Conservation (phyloP, 768 basidiomycete genomes). For the Imleria badia region DNA sequence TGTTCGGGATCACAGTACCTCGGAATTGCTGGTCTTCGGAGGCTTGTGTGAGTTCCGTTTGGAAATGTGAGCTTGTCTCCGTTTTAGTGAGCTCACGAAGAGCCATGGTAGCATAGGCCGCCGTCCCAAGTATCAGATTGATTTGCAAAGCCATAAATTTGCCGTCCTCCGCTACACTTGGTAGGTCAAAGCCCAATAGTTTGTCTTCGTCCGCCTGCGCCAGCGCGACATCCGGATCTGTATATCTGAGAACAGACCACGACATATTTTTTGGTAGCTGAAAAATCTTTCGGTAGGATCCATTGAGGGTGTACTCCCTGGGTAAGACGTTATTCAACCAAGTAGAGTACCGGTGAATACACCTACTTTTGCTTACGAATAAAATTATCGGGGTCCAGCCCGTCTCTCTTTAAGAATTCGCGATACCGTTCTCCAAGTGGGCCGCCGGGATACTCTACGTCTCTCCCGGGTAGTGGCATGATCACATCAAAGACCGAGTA, state of each 20-base stretch:
- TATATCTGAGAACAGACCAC: conserved; percentile 85
- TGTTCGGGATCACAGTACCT: conserved; percentile 38
- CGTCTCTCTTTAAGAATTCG: conserved; percentile 80
- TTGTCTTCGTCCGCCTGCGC: conserved; percentile 96
- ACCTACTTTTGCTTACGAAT: conserved; percentile 84
- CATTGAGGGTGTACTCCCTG: conserved; percentile 90
- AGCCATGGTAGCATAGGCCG: conserved; percentile 98
- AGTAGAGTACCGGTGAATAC: background rate
- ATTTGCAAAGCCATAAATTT: conserved; percentile 89
- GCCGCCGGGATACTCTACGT: conserved; percentile 91
- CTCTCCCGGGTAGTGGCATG: conserved; percentile 95
- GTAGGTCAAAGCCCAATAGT: conserved; percentile 77
- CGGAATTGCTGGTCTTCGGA: conserved; percentile 84
- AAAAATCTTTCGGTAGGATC: conserved; percentile 91
- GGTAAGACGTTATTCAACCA: conserved; percentile 8
- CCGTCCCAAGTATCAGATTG: conserved; percentile 79
- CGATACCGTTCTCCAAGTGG: conserved; percentile 82
- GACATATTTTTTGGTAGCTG: conserved; percentile 80
- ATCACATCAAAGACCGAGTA: conserved; percentile 93
- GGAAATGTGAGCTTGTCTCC: conserved; percentile 91
- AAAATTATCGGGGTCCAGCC: conserved; percentile 88
- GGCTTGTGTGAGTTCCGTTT: conserved; percentile 71
- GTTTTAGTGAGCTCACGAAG: conserved; percentile 92
- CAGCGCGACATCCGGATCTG: conserved; percentile 88
- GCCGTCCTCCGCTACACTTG: conserved; percentile 65